Conservation (phyloP, 2,329 filamentous ascomycete genomes). For the Ophiostoma montium region DNA sequence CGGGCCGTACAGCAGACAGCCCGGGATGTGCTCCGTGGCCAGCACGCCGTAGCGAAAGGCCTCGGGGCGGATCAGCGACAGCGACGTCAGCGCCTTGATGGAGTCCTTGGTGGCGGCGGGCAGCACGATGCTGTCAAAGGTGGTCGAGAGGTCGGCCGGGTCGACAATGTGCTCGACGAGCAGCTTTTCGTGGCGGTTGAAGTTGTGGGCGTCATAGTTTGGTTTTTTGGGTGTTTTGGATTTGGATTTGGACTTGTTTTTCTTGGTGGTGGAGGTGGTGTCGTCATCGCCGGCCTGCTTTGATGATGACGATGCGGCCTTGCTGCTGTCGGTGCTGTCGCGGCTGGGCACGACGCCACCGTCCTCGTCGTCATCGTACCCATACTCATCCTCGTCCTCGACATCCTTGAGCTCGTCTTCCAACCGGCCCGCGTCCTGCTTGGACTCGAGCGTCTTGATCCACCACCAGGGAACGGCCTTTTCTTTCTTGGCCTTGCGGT, state of each 20-base stretch:
- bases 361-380: background rate
- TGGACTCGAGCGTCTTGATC: background rate
- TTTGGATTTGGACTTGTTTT: too few relatives aligned
- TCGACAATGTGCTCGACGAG: slow-evolving; percentile 53
- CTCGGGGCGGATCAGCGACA: slow-evolving; percentile 77
- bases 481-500: background rate
- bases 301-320: background rate
- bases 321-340: background rate
- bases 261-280: background rate
- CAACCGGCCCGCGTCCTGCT: background rate
- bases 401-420: too few relatives aligned
- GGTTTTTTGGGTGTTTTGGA: background rate
- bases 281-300: background rate
- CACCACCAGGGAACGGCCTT: background rate
- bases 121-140: slow-evolving; percentile 77
- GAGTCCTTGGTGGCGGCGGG: slow-evolving; percentile 72
- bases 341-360: background rate
- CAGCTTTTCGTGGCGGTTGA: background rate
- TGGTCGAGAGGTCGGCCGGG: slow-evolving; percentile 67
- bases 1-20: slow-evolving; percentile 75
- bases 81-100: slow-evolving; percentile 73
- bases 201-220: background rate
- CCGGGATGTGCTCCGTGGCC: slow-evolving; percentile 79
- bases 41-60: slow-evolving; percentile 95
- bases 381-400: background rate